Evolutionary conservation across 1,284 basidiomycete species (phyloP), one percentile per base, ranked within the genome.

Genomic region (Xerocomus minutiporus): DNA sequence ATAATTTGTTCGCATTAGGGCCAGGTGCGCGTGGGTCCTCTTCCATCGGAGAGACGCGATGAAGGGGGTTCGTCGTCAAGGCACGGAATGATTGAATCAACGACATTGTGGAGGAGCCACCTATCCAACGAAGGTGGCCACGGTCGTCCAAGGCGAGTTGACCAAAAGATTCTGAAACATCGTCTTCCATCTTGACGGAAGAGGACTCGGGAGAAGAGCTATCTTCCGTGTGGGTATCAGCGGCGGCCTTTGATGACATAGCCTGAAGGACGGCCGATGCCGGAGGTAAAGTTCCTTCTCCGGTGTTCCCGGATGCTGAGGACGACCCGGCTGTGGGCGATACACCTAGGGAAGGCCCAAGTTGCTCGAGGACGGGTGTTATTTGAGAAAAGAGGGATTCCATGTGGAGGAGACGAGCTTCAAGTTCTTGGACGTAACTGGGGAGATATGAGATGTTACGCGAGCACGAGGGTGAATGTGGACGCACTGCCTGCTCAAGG

Each of bases 51-150:
- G 88, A 90, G 49, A 86, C 78, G 51, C 86, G 84, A 65, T 84
- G 80, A n/a, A 86, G 71, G 5, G 88, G 86, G 25, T 83, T 82
- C 12, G 86, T 78, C 17, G 87, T 88, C 56, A 87, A 69, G 42
- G 84, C 81, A 53, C 82, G 83, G 74, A 94, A 93, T 5, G 88
- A 91, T 66, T 93, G 90, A 51, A 94, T 91, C 59, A 94, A 79
- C 8, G 91, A 90, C 83, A 94, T 88, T 9, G 91, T 92, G 26
- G 90, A 93, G 8, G 91, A 93, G 45, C 90, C 87, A 32, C 91
- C 91, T 61, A 94, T 93, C 91, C 91, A 94, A 56, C 91, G 83
- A 75, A 89, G 84, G 69, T 93, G 91, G 23, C 91, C 91, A 60
- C 92, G 85, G 67, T 93, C 91, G 63, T 94, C 91, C 44, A 92